Conservation (phyloP, 1,139 yeast species). For the Yamadazyma aaseri region DNA sequence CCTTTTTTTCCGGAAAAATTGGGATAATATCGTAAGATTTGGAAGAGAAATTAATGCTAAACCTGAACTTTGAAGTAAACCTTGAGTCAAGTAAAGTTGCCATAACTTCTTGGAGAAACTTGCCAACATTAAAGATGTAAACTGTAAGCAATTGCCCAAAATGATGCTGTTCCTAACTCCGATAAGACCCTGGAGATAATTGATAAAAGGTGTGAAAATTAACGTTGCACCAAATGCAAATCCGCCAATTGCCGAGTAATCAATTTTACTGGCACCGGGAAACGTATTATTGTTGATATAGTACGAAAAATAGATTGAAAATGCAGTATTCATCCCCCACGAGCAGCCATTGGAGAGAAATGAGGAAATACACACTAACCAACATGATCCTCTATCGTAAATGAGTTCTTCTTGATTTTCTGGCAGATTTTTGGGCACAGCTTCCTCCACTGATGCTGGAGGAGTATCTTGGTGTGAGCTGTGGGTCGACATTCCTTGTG, state of each 20-base stretch:
- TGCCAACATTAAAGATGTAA: conserved; percentile 53
- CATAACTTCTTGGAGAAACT: conserved; percentile 50
- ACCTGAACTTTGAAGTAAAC: conserved; percentile 50
- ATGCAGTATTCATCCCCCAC: conserved; percentile 57
- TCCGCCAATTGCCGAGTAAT: conserved; percentile 43
- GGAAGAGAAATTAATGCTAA: conserved; percentile 47
- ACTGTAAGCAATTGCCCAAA: conserved; percentile 48
- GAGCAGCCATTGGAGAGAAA: conserved; percentile 44
- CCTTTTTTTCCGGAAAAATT: conserved; percentile 54
- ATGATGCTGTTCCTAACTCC: conserved; percentile 40
- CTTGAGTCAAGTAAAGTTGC: conserved; percentile 54
- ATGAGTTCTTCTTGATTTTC: too few relatives aligned
- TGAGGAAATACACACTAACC: conserved; percentile 43
- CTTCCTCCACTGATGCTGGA: too few relatives aligned
- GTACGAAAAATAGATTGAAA: conserved; percentile 50
- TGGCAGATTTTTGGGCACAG: too few relatives aligned
- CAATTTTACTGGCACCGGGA: conserved; percentile 41
- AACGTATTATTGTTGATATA: conserved; percentile 37
- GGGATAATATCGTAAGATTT: conserved; percentile 42
- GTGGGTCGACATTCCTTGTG: too few relatives aligned
- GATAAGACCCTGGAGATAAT: conserved; percentile 34
- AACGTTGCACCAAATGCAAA: conserved; percentile 40
- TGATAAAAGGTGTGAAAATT: conserved; percentile 38
- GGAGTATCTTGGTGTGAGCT: too few relatives aligned
- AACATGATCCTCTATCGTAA: conserved; percentile 51